Evolutionary conservation across 805 yeast genomes (phyloP).

Genomic region (Hanseniaspora pseudoguilliermondii): DNA sequence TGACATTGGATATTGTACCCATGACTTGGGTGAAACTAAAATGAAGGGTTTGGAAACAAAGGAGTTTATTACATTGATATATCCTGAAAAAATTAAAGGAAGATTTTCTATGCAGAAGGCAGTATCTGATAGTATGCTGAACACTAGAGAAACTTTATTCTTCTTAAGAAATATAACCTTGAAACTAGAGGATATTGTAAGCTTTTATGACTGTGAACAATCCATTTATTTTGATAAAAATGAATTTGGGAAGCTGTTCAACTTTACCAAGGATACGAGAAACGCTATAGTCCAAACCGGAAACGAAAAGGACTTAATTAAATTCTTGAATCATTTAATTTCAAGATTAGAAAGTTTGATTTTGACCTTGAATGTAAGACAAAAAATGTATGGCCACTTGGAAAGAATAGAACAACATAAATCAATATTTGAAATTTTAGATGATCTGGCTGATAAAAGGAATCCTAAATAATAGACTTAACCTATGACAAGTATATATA

Average conservation of each 20-base stretch:
- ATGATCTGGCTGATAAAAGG: constrained; percentile 16
- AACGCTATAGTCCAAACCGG: constrained; percentile 18
- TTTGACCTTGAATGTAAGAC: constrained; percentile 34
- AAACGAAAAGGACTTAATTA: constrained; percentile 35
- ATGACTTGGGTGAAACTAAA: constrained; percentile 71
- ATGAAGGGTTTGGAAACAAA: constrained; percentile 91
- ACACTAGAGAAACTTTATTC: constrained; percentile 27
- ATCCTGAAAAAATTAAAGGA: constrained; percentile 51
- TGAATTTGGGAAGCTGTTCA: constrained; percentile 10
- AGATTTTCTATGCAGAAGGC: constrained; percentile 39
- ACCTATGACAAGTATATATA: no score
- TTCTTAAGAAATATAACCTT: constrained; percentile 43
- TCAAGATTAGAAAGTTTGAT: constrained; percentile 57
- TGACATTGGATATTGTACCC: constrained; percentile 54
- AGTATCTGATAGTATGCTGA: constrained; percentile 20
- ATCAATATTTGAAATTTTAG: constrained; percentile 23
- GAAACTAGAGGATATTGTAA: constrained; percentile 46
- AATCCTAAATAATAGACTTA: not conserved
- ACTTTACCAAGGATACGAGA: constrained; percentile 20
- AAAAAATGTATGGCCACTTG: constrained; percentile 21
- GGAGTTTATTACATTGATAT: constrained; percentile 67
- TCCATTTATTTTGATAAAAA: not conserved
- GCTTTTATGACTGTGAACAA: constrained; percentile 36
- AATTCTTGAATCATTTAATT: constrained; percentile 50
- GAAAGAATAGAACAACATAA: constrained; percentile 14